Base-by-base conservation (phyloP, 805 yeast species). In the Nakazawaea anatomiae region DNA sequence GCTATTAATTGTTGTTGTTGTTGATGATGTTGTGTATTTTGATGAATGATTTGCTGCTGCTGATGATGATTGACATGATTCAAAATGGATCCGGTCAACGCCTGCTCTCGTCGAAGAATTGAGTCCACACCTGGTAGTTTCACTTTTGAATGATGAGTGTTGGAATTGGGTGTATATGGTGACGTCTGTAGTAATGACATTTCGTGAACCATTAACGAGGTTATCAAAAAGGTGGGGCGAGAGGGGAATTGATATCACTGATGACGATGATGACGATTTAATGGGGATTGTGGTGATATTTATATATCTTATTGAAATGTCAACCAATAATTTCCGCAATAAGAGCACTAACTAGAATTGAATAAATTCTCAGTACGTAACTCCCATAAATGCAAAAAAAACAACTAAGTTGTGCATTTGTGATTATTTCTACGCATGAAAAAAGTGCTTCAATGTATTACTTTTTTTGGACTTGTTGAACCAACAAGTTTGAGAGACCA, bases 41-140 rank as follows among this genome's bases (percentile, higher is more conserved):
- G 48, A 31, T 48, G 52, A 18, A 18, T 18, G 3, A 18, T 18
- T 36, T 48, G 48, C 28, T 48, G 52, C 27, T 48, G 52, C n/a
- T 43, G 48, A 35, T 36, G 46, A 29, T 50, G 39, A 34, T 35
- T n/a, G 18, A 14, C 28, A 12, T 50, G 43, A 32, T 32, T 32
- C 35, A 32, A 8, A 32, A 9, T 32, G 35, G 11, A 8, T 8
- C n/a, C 4, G 14, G 14, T 39, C 14, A 27, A 18, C 25, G 3
- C 25, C 25, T 18, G 30, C 6, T 41, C 44, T 41, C 10, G 36
- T 44, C n/a, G 40, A 31, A 44, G 36, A 38, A 44, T 25, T 44
- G 47, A 9, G 28, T 44, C 14, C 3, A 44, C 47, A 4, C 47
- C 47, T 8, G 47, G 47, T n/a, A 44, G 47, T 31, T 44, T 44